Percentiles rank a stretch among this genome's conserved stretches.
Conservation (phyloP, 148 eudicot genomes). For the Silene latifolia region DNA sequence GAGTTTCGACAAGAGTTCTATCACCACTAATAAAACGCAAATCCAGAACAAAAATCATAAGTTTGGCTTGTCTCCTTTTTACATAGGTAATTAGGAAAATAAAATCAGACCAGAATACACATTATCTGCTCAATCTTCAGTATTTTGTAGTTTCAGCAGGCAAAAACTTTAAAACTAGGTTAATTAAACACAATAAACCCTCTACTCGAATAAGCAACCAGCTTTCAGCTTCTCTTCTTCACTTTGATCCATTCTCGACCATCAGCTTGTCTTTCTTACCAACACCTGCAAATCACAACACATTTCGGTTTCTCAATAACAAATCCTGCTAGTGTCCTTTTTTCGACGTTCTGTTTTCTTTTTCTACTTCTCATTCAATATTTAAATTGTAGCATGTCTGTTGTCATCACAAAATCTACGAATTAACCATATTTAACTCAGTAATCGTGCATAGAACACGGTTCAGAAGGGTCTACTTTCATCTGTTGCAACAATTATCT, state of each 20-base stretch:
- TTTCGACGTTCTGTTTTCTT: no score
- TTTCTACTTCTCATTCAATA: no score
- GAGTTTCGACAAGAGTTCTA: constrained; percentile 10
- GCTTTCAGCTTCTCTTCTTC: constrained; percentile 21
- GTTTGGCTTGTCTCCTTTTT: constrained; percentile 24
- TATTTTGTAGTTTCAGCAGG: constrained; percentile 13
- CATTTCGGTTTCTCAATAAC: no score
- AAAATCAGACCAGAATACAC: constrained; percentile 25
- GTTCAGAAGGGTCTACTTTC: no score
- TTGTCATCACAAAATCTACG: no score
- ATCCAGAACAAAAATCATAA: constrained; percentile 26
- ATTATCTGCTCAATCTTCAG: constrained; percentile 16
- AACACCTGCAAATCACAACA: constrained; percentile 19
- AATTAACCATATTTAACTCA: no score
- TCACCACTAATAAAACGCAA: constrained; percentile 18
- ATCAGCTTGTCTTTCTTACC: constrained; percentile 23
- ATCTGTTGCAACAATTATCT: no score
- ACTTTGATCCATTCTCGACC: constrained; percentile 24
- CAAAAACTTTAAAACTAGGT: constrained; percentile 12
- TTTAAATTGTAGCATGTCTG: no score
- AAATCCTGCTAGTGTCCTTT: no score
- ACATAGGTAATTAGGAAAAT: constrained; percentile 20
- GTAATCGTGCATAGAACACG: no score
- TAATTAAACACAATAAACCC: constrained; percentile 16
- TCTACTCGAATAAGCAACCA: constrained; percentile 3